Evolutionary conservation across 352 stramenopile species (phyloP).

Genomic region (Globisporangium perplexum): DNA sequence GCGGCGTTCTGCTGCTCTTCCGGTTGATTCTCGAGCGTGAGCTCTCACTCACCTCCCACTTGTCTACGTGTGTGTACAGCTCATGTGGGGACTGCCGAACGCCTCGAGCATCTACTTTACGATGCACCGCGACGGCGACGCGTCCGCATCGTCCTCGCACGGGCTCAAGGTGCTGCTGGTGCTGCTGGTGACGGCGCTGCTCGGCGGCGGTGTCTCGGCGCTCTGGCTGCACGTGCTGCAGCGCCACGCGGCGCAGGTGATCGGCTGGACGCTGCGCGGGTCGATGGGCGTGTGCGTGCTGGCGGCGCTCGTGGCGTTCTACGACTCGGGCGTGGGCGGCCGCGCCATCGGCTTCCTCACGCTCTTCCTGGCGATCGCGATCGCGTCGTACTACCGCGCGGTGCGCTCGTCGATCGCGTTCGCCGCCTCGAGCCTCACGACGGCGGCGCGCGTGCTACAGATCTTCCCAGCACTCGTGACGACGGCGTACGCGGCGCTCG

Average conservation of each 20-base stretch:
- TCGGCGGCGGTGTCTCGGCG: conserved; percentile 60
- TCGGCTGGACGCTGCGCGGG: conserved; percentile 59
- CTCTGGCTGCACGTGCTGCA: conserved; percentile 78
- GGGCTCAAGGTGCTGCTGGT: conserved; percentile 69
- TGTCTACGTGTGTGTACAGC: conserved; percentile 26
- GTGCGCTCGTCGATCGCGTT: conserved; percentile 72
- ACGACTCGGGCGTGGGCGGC: conserved; percentile 66
- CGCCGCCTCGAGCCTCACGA: conserved; percentile 68
- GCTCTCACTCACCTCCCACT: neutral
- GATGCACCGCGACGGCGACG: conserved; percentile 40
- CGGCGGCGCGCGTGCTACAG: conserved; percentile 62
- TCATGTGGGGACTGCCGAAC: conserved; percentile 71
- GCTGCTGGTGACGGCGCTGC: conserved; percentile 54
- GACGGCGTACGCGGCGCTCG: conserved; percentile 57
- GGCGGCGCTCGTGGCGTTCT: conserved; percentile 48
- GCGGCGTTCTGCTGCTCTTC: conserved; percentile 4
- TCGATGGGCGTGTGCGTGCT: conserved; percentile 55
- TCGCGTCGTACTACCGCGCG: conserved; percentile 61
- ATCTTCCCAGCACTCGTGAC: conserved; percentile 71
- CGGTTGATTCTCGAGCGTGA: neutral
- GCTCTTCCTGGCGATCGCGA: conserved; percentile 60
- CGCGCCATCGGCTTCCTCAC: conserved; percentile 80
- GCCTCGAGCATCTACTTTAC: conserved; percentile 78
- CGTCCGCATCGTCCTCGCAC: conserved; percentile 38
- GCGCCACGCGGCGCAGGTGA: conserved; percentile 59